phyloP scores from a whole-genome alignment of 176 grass and related monocot species.

The Carex kokanica region DNA sequence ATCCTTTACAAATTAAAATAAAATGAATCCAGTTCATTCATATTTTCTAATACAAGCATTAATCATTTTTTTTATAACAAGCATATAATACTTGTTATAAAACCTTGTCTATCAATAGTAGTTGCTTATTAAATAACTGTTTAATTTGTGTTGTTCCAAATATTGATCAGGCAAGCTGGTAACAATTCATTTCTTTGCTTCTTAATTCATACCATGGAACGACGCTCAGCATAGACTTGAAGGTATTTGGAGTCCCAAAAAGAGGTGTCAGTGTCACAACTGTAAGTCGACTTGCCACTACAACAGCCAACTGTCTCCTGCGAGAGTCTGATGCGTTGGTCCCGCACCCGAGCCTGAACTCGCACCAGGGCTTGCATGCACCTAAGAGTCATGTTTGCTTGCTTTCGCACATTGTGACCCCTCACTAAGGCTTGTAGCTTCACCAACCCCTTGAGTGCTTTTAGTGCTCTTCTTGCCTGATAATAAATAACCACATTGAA shows the following conservation, averaged over 20 bases:
- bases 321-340: constrained; percentile 78
- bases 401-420: constrained; percentile 93
- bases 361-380: constrained; percentile 95
- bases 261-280: constrained; percentile 72
- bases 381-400: constrained; percentile 90
- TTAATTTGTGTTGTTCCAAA: neutral
- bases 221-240: constrained; percentile 63
- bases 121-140: neutral
- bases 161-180: neutral
- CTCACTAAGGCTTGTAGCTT: constrained; percentile 95
- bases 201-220: constrained; percentile 50
- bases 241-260: constrained; percentile 63
- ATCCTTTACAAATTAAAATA: constrained; percentile 29
- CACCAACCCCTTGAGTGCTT: constrained; percentile 75
- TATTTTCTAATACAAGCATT: too few species aligned
- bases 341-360: constrained; percentile 76
- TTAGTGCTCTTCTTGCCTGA: constrained; percentile 70
- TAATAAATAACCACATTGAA: constrained; percentile 11
- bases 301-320: constrained; percentile 54
- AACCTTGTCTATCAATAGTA: neutral
- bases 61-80: too few species aligned
- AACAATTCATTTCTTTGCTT: neutral
- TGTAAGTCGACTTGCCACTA: constrained; percentile 76
- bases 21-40: neutral
- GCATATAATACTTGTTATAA: neutral